Percentiles rank a stretch among this genome's conserved stretches.
These are phyloP conservation scores for Linaria vulgaris DNA, from an alignment of 257 asterid species.

Conservation along the genomic window DNA sequence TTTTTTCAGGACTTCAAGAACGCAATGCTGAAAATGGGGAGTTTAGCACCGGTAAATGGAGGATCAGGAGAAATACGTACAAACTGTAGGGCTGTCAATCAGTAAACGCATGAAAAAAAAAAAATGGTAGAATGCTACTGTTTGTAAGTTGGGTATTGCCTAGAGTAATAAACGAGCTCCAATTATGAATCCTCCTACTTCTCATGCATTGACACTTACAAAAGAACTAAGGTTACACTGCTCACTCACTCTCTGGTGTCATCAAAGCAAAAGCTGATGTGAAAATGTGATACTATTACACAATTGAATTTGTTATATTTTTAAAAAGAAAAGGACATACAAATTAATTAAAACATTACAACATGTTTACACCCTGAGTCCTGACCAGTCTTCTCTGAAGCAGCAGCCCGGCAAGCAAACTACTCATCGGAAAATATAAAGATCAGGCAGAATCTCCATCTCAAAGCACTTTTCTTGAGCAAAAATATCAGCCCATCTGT, in stretches of 20 bases:
- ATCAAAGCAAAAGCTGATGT: slow-evolving; percentile 12
- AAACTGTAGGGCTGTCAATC: slow-evolving; percentile 58
- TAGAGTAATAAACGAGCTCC: neutral
- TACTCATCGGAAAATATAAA: neutral
- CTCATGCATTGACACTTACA: neutral
- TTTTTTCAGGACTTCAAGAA: slow-evolving; percentile 56
- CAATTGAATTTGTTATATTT: slow-evolving; percentile 8
- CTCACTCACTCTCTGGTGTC: slow-evolving; percentile 2
- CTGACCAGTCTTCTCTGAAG: neutral
- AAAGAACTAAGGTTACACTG: neutral
- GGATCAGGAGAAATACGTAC: slow-evolving; percentile 60
- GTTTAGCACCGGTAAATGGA: slow-evolving; percentile 30
- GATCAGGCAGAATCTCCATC: neutral
- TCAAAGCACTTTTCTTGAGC: neutral
- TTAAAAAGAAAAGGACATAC: neutral
- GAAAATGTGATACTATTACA: slow-evolving; percentile 7
- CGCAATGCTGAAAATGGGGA: slow-evolving; percentile 80
- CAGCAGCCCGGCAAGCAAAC: neutral
- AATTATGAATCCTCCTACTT: neutral
- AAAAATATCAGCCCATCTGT: neutral
- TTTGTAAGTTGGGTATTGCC: too few relatives aligned
- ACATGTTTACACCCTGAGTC: neutral
- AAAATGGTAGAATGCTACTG: neutral
- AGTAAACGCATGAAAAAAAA: neutral
- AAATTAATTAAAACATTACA: neutral